Percentiles rank a stretch among this genome's conserved stretches.
Conservation (phyloP, 2,329 filamentous ascomycete species). For the Ilyonectria mors-panacis region DNA sequence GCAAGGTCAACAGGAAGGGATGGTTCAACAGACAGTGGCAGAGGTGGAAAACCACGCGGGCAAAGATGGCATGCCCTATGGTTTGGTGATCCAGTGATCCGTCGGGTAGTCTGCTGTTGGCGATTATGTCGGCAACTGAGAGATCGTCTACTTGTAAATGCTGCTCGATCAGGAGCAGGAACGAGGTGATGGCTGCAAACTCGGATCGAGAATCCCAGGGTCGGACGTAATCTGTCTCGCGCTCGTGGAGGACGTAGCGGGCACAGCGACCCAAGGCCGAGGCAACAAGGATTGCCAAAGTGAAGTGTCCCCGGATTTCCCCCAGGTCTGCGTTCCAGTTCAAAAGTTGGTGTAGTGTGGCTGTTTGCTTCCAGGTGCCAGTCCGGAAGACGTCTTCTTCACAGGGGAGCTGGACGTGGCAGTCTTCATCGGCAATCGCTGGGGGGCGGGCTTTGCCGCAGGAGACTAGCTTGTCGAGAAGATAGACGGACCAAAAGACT, state of each 20-base stretch:
- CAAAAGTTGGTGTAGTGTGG: constrained; percentile 17
- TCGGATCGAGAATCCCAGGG: constrained; percentile 13
- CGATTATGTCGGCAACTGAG: background rate
- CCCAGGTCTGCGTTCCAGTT: constrained; percentile 1
- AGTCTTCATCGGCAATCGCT: constrained; percentile 51
- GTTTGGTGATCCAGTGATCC: constrained; percentile 53
- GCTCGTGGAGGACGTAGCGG: constrained; percentile 4
- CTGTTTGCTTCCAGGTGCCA: background rate
- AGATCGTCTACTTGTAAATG: constrained; percentile 1
- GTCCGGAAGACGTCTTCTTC: constrained; percentile 20
- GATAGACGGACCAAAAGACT: constrained; percentile 56
- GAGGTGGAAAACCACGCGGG: constrained; percentile 12
- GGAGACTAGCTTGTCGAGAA: constrained; percentile 54
- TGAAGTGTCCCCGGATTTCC: background rate
- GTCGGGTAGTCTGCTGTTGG: constrained; percentile 40
- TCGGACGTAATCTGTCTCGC: background rate
- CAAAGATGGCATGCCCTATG: constrained; percentile 18
- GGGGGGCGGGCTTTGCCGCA: constrained; percentile 53
- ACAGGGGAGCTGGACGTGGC: constrained; percentile 49
- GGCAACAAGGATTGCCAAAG: constrained; percentile 9
- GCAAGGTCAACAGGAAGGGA: constrained; percentile 51
- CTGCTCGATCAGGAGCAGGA: constrained; percentile 12
- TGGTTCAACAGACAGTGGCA: constrained; percentile 64
- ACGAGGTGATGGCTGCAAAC: background rate
- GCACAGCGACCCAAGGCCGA: constrained; percentile 10